Conservation (phyloP, 2,329 filamentous ascomycete species). For the Aphanoascus verrucosus region DNA sequence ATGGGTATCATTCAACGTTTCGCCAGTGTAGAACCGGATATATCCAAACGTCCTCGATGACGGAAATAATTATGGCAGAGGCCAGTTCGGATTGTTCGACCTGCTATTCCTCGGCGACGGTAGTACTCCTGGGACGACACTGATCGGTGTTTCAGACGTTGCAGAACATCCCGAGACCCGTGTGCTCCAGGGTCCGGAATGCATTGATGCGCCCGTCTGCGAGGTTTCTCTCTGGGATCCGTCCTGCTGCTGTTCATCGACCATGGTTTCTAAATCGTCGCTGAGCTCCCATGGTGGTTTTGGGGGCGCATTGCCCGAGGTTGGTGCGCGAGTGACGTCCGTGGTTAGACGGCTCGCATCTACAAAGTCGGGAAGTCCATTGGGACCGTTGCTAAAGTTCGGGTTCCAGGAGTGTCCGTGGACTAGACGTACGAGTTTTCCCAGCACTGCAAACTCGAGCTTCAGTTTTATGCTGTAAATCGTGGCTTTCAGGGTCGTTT, state of each 20-base stretch:
- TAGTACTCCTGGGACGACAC: constrained; percentile 7
- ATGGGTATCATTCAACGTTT: no score
- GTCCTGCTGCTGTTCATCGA: constrained; percentile 1
- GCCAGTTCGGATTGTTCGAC: background rate
- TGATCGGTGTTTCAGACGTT: constrained; percentile 6
- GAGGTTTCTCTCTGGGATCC: background rate
- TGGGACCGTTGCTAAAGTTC: constrained; percentile 24
- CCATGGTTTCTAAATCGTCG: background rate
- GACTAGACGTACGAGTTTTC: constrained; percentile 36
- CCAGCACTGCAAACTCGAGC: constrained; percentile 41
- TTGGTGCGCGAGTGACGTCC: constrained; percentile 32
- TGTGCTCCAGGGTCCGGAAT: background rate
- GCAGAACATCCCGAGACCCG: background rate
- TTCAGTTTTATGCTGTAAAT: constrained; percentile 43
- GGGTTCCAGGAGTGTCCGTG: constrained; percentile 31
- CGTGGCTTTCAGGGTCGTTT: constrained; percentile 39
- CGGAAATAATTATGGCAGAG: background rate
- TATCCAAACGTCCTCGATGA: no score
- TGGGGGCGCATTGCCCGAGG: constrained; percentile 4
- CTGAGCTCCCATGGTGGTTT: constrained; percentile 14
- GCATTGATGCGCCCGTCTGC: background rate
- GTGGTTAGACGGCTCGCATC: constrained; percentile 35
- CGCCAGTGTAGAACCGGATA: no score
- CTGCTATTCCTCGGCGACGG: constrained; percentile 6
- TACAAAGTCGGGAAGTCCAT: constrained; percentile 37